Evolutionary conservation across 768 basidiomycete species (phyloP).

Genomic region (Daedaleopsis sinensis): DNA sequence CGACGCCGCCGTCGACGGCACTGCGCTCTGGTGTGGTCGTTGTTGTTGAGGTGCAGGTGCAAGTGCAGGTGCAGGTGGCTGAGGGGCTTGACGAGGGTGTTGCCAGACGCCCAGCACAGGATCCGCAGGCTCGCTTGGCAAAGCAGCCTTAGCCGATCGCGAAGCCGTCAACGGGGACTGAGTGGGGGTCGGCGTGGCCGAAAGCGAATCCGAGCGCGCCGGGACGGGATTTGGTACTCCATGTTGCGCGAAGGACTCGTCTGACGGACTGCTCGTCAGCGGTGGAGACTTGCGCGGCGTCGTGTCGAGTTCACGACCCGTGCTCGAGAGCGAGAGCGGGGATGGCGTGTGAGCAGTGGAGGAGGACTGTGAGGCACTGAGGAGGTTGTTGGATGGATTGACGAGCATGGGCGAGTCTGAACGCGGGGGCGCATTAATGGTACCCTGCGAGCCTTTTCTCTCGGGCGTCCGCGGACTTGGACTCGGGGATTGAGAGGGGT

Average conservation of each 20-base stretch:
- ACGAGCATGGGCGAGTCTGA: conserved; percentile 11
- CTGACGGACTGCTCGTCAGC: conserved; percentile 15
- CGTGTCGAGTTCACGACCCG: conserved; percentile 5
- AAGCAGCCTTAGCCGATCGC: background rate
- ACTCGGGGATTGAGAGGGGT: conserved; percentile 9
- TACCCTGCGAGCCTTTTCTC: conserved; percentile 27
- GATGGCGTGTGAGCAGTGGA: conserved; percentile 13
- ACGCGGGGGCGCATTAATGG: conserved; percentile 1
- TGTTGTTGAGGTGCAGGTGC: background rate
- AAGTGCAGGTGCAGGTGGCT: background rate
- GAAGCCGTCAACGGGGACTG: conserved; percentile 20
- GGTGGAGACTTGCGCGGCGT: conserved; percentile 8
- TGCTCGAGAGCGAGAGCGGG: conserved; percentile 14
- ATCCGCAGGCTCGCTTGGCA: conserved; percentile 9
- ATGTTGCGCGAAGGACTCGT: conserved; percentile 6
- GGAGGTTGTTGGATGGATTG: background rate
- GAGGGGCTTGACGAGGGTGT: conserved; percentile 3
- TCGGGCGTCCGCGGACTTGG: conserved; percentile 22
- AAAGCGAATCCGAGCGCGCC: conserved; percentile 27
- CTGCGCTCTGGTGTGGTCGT: conserved; percentile 2
- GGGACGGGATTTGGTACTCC: conserved; percentile 5
- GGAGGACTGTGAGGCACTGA: background rate
- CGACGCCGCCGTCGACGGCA: conserved; percentile 18
- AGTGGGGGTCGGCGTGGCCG: conserved; percentile 36
- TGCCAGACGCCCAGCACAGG: conserved; percentile 17